Percentiles rank a stretch among this genome's conserved stretches.
phyloP scores from a whole-genome alignment of 306 rosid species.

The Quercus rubra region DNA sequence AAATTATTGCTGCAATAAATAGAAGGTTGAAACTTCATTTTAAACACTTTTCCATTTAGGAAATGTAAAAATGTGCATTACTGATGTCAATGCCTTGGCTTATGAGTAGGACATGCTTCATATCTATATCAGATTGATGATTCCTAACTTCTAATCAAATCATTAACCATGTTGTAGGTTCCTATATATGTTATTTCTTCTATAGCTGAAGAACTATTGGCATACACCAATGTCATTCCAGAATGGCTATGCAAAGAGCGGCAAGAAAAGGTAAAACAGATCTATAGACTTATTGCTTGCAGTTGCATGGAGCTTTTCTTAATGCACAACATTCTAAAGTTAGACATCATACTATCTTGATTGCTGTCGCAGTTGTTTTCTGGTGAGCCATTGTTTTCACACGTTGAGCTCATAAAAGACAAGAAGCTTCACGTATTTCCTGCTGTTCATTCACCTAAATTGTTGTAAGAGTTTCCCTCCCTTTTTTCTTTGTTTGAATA shows the following conservation, averaged over 20 bases:
- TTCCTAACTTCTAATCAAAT: background rate
- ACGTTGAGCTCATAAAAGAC: slow-evolving; percentile 53
- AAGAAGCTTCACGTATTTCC: slow-evolving; percentile 70
- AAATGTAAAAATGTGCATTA: background rate
- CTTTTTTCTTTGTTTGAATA: background rate
- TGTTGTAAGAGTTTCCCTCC: slow-evolving; percentile 50
- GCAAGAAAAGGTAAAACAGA: slow-evolving; percentile 56
- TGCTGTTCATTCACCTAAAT: slow-evolving; percentile 53
- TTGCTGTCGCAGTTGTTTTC: slow-evolving; percentile 63
- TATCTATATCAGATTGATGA: background rate
- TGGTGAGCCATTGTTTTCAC: slow-evolving; percentile 70
- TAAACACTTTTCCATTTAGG: background rate
- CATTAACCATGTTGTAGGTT: slow-evolving; percentile 47
- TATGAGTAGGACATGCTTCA: background rate
- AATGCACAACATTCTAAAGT: background rate
- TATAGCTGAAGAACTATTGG: slow-evolving; percentile 73
- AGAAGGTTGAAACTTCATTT: background rate
- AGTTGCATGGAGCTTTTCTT: slow-evolving; percentile 14
- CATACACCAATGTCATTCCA: slow-evolving; percentile 66
- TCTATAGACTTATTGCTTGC: slow-evolving; percentile 17
- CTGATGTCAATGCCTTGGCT: background rate
- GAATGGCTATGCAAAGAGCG: slow-evolving; percentile 80
- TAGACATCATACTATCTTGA: slow-evolving; percentile 20
- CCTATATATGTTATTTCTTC: slow-evolving; percentile 83
- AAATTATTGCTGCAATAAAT: background rate